Evolutionary conservation across 2,329 filamentous ascomycete species (phyloP), one percentile per base, ranked within the genome.

Genomic region (Paecilomyces dactylethromorphus): DNA sequence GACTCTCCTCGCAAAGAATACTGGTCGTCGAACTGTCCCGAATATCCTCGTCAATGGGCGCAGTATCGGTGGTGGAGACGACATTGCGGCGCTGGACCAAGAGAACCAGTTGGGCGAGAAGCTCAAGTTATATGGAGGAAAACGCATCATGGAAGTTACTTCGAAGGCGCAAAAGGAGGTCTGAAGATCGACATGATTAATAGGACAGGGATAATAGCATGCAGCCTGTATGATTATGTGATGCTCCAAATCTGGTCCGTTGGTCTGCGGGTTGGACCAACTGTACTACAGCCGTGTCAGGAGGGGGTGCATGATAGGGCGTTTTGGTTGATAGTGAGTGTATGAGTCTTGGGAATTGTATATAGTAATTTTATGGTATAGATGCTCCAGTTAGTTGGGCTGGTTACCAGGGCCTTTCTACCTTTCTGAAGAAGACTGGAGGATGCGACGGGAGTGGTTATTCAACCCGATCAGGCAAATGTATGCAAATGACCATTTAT

Each of bases 61-160:
- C 73, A 94, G 89, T 74, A 91, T 97, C 61, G 94, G 94, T 53
- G 94, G 94, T 22, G 87, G 91, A 55, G 93, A 97, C 70, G 91
- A 97, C 61, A 84, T 99, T 58, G 83, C 85, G 54, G 86, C 84
- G 26, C 78, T 97, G 61, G 86, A 92, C 70, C 74, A 79, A 29
- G 81, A 82, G 32, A 86, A 87, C 63, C 83, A 84, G 59, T 79
- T 97, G 61, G 82, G 86, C 7, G 82, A 84, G 58, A 94, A 87
- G 72, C 82, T 97, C 62, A 85, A 84, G 71, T 82, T 82, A 26
- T 80, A 96, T 71, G 92, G 87, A 29, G 89, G 88, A 24, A 90
- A 88, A 71, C 82, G 86, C 60, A 72, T 88, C 31, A 70, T 72
- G 61, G 71, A 78, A 33, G 69, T 74, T 24, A 67, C 60, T 39